Conservation (phyloP, 495 filamentous ascomycete species). For the Aspergillus sparsus region DNA sequence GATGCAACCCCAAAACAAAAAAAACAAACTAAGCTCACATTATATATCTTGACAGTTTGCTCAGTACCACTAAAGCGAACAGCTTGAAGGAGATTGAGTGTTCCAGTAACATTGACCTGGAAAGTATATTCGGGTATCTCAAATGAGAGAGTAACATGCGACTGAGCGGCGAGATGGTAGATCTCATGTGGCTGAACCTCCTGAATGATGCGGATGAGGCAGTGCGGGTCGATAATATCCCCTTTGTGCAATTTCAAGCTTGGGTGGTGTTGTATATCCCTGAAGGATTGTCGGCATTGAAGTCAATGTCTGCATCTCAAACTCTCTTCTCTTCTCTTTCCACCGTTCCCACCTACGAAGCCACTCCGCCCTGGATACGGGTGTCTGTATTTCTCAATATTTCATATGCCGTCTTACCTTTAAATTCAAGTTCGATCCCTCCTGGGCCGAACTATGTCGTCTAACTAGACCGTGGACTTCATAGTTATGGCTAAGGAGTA, state of each 20-base stretch:
- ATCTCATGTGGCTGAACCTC: not conserved
- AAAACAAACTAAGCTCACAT: slow-evolving; percentile 2
- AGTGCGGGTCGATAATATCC: not conserved
- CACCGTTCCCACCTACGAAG: too few species aligned
- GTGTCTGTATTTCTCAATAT: too few species aligned
- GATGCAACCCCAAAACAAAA: too few species aligned
- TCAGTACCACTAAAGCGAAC: not conserved
- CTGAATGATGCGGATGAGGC: not conserved
- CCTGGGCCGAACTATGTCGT: not conserved
- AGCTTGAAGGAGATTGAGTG: not conserved
- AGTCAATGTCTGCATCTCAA: too few species aligned
- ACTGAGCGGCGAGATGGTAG: slow-evolving; percentile 11
- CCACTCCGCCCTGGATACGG: too few species aligned
- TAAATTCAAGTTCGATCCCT: too few species aligned
- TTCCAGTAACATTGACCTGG: not conserved
- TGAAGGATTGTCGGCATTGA: too few species aligned
- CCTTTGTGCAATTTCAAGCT: not conserved
- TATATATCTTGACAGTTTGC: not conserved
- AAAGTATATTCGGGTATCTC: not conserved
- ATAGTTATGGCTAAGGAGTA: slow-evolving; percentile 1
- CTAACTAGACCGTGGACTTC: slow-evolving; percentile 5
- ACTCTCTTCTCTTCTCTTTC: too few species aligned
- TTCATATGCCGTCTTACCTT: too few species aligned
- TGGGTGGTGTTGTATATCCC: not conserved
- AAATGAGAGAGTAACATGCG: slow-evolving; percentile 2